Conservation (phyloP, 768 basidiomycete species). For the Phaeotremella skinneri region DNA sequence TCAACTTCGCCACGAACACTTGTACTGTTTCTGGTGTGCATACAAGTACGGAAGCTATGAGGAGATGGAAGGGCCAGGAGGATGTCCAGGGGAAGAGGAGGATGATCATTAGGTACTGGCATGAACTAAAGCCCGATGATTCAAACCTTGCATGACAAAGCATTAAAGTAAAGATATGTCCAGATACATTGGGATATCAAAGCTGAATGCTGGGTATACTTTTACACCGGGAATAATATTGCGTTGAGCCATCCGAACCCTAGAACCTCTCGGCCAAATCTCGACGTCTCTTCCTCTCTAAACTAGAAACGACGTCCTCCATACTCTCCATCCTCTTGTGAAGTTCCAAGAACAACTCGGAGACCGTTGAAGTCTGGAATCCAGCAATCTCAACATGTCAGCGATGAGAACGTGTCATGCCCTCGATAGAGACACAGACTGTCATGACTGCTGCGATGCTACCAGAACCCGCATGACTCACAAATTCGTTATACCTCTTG, state of each 20-base stretch:
- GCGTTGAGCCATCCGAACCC: no score
- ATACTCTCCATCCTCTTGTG: slow-evolving; percentile 34
- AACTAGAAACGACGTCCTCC: slow-evolving; percentile 27
- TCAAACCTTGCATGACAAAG: no score
- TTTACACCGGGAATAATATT: no score
- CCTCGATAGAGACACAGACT: not conserved
- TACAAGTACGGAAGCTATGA: slow-evolving; percentile 40
- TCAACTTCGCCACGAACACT: slow-evolving; percentile 44
- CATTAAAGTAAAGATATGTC: no score
- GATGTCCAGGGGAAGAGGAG: slow-evolving; percentile 50
- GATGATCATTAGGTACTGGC: slow-evolving; percentile 50
- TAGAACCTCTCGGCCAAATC: slow-evolving; percentile 32
- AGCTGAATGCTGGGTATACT: no score
- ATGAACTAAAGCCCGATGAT: no score
- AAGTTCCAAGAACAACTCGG: slow-evolving; percentile 39
- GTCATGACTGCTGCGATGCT: no score
- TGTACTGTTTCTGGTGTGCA: slow-evolving; percentile 50
- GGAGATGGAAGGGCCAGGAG: slow-evolving; percentile 49
- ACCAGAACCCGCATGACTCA: no score
- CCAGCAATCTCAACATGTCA: not conserved
- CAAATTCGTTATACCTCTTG: slow-evolving; percentile 37
- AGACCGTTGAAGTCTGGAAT: slow-evolving; percentile 32
- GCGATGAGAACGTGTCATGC: not conserved
- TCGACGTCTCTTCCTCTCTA: slow-evolving; percentile 28
- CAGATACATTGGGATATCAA: no score